Percentiles rank a stretch among this genome's conserved stretches.
These are phyloP conservation scores for Panicum hallii DNA, from an alignment of 202 grass and related monocot species.

Conservation along the genomic window DNA sequence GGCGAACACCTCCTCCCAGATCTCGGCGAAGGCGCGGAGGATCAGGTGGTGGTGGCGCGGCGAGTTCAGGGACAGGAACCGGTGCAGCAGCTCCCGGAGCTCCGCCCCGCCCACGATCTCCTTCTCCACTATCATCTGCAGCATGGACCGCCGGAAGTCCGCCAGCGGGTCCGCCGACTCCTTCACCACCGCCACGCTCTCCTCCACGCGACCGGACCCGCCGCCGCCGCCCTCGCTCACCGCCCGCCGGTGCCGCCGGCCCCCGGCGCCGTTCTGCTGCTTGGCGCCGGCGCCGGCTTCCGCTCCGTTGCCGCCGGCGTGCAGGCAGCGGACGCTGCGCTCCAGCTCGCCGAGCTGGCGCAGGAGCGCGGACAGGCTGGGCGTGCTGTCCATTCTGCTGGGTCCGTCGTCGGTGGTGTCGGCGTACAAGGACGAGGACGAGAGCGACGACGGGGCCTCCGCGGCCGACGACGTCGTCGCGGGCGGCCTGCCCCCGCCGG, in stretches of 20 bases:
- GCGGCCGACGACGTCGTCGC: background rate
- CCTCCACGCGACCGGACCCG: conserved; percentile 52
- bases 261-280: background rate
- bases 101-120: conserved; percentile 77
- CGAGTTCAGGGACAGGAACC: conserved; percentile 81
- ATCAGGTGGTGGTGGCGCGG: conserved; percentile 73
- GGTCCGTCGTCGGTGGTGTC: conserved; percentile 31
- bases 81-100: conserved; percentile 70
- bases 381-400: conserved; percentile 57
- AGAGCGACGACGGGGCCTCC: conserved; percentile 48
- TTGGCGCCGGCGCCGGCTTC: background rate
- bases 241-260: conserved; percentile 49
- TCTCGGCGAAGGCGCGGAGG: conserved; percentile 83
- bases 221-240: conserved; percentile 50
- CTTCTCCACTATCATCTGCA: conserved; percentile 97
- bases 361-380: conserved; percentile 70
- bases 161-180: conserved; percentile 78
- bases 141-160: conserved; percentile 86
- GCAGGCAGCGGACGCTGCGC: conserved; percentile 54
- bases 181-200: conserved; percentile 88
- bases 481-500: background rate
- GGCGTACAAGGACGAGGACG: conserved; percentile 46
- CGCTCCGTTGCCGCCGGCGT: background rate
- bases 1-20: conserved; percentile 88
- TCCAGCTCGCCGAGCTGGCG: conserved; percentile 78